These are phyloP conservation scores for Telfairia occidentalis DNA, from an alignment of 331 rosid species.

Conservation along the genomic window DNA sequence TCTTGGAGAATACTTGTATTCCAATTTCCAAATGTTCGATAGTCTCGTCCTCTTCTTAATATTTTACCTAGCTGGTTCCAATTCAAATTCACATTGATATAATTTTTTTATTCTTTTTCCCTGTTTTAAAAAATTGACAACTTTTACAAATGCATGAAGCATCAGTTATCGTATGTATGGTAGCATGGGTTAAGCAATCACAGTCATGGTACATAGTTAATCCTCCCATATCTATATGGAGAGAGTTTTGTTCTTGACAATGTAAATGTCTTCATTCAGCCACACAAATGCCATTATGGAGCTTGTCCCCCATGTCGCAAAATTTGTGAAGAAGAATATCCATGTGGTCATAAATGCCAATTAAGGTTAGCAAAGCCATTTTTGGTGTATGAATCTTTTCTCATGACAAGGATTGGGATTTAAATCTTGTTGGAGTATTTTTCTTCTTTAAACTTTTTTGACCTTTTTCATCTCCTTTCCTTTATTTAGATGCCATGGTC, in stretches of 20 bases:
- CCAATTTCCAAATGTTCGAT: background rate
- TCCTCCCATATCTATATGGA: background rate
- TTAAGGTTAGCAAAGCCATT: conserved; percentile 49
- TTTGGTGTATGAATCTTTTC: background rate
- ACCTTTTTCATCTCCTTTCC: background rate
- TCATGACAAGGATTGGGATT: background rate
- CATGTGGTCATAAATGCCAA: conserved; percentile 79
- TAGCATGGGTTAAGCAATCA: background rate
- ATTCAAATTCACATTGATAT: background rate
- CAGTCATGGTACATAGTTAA: background rate
- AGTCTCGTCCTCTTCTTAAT: background rate
- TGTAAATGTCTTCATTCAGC: conserved; percentile 36
- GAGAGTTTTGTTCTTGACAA: conserved; percentile 18
- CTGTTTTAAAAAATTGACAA: background rate
- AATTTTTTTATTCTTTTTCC: background rate
- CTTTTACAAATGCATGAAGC: background rate
- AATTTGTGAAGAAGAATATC: conserved; percentile 65
- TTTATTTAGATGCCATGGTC: conserved; percentile 69
- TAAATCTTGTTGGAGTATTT: conserved; percentile 2
- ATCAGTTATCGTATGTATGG: background rate
- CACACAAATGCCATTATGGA: conserved; percentile 96
- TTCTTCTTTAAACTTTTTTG: conserved; percentile 5
- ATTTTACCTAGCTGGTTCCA: background rate
- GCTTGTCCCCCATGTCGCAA: conserved; percentile 76
- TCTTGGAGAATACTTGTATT: background rate